phyloP scores from a whole-genome alignment of 73 alveolate genomes.

The Tetrahymena malaccensis region DNA sequence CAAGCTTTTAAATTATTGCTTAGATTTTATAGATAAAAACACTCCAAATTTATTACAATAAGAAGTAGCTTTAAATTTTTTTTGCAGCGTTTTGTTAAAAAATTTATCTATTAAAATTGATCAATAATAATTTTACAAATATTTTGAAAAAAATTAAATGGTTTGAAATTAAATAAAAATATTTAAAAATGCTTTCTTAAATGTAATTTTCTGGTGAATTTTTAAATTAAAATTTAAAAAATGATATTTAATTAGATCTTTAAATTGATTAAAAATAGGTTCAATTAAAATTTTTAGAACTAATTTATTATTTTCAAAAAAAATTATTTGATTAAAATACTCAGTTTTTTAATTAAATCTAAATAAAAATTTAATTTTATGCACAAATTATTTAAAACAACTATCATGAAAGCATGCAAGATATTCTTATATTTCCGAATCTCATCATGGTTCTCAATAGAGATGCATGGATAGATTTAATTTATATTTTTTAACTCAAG shows the following conservation, averaged over 20 bases:
- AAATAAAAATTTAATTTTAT: too few relatives aligned
- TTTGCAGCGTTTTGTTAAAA: background rate
- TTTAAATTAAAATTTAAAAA: too few relatives aligned
- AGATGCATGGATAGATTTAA: background rate
- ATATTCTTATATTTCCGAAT: background rate
- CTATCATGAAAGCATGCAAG: too few relatives aligned
- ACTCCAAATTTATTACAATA: background rate
- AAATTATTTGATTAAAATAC: background rate
- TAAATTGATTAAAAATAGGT: background rate
- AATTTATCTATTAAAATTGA: too few relatives aligned
- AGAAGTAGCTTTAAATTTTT: too few relatives aligned
- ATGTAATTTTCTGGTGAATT: background rate
- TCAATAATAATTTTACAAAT: too few relatives aligned
- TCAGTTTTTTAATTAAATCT: background rate
- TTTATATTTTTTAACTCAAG: too few relatives aligned
- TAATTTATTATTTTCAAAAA: too few relatives aligned
- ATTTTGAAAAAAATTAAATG: too few relatives aligned
- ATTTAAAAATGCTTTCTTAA: too few relatives aligned
- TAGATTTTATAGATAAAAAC: background rate
- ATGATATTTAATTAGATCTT: background rate
- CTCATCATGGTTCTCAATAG: background rate
- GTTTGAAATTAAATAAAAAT: too few relatives aligned
- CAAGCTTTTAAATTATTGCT: too few relatives aligned
- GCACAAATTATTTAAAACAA: background rate
- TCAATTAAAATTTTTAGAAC: background rate